A percentile compares a stretch with the other conserved stretches of the same genome.
These are phyloP conservation scores for Isatis tinctoria DNA, from an alignment of 345 rosid species.

Conservation along the genomic window DNA sequence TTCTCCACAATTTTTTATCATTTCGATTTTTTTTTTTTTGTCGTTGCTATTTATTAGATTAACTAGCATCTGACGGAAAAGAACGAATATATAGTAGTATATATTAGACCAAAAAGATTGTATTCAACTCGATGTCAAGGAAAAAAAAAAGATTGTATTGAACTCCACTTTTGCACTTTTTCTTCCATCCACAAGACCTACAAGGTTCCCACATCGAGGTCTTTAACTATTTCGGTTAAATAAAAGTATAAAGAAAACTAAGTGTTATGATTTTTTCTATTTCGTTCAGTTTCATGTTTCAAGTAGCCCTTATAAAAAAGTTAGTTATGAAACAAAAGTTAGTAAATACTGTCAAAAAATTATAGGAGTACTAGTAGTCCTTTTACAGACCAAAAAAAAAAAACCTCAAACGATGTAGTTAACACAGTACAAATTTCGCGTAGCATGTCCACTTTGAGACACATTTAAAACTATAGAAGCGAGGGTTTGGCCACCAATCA, in stretches of 20 bases:
- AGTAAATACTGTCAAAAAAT: no score
- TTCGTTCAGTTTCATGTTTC: background rate
- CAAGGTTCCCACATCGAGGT: constrained; percentile 4
- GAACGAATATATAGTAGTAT: background rate
- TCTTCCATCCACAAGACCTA: background rate
- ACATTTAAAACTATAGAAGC: constrained; percentile 1
- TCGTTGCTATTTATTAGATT: constrained; percentile 3
- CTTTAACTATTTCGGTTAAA: background rate
- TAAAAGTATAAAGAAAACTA: background rate
- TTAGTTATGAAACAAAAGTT: background rate
- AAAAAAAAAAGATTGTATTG: constrained; percentile 7
- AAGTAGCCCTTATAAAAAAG: background rate
- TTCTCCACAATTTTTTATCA: background rate
- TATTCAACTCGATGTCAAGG: no score
- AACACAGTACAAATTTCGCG: background rate
- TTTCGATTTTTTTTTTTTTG: background rate
- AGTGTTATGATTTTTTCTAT: background rate
- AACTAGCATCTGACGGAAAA: background rate
- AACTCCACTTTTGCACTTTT: constrained; percentile 9
- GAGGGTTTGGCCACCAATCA: background rate
- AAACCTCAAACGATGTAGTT: background rate
- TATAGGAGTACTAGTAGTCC: background rate
- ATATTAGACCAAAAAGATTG: constrained; percentile 3
- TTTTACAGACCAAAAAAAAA: background rate
- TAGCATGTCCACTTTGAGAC: background rate